These are phyloP conservation scores for Haplosporangium sp. DNA, from an alignment of 371 early-diverging fungal species.

Conservation along the genomic window DNA sequence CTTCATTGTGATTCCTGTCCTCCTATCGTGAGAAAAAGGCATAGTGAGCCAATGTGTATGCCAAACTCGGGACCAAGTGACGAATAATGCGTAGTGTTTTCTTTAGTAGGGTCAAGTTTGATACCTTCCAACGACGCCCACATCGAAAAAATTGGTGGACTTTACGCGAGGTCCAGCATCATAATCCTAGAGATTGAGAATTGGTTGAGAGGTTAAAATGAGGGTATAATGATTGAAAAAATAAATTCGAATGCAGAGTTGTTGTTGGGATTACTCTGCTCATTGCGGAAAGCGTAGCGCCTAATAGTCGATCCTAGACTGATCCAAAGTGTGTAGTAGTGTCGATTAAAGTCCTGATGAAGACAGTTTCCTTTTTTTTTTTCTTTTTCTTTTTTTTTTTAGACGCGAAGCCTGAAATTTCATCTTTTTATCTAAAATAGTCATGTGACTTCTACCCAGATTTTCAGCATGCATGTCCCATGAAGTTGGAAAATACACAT, in stretches of 20 bases:
- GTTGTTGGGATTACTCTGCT: conserved; percentile 7
- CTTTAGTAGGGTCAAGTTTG: neutral
- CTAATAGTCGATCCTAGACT: neutral
- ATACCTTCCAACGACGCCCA: conserved; percentile 55
- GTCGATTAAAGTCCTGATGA: neutral
- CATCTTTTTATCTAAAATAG: conserved; percentile 19
- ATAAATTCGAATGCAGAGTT: neutral
- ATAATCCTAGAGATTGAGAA: conserved; percentile 11
- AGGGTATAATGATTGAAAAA: neutral
- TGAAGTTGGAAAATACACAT: no score
- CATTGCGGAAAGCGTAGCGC: neutral
- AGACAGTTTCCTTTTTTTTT: neutral
- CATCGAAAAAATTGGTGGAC: conserved; percentile 33
- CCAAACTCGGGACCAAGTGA: no score
- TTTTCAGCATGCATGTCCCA: no score
- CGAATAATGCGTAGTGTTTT: no score
- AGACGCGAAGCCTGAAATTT: neutral
- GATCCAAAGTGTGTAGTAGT: neutral
- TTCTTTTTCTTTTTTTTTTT: neutral
- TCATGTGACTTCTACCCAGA: conserved; percentile 12
- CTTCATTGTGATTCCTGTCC: conserved; percentile 53
- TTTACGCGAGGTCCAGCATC: conserved; percentile 30
- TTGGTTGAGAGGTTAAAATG: neutral
- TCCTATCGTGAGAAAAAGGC: conserved; percentile 7
- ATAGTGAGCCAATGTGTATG: no score